phyloP scores from a whole-genome alignment of 495 filamentous ascomycete species.

The Neurospora tetrasperma region DNA sequence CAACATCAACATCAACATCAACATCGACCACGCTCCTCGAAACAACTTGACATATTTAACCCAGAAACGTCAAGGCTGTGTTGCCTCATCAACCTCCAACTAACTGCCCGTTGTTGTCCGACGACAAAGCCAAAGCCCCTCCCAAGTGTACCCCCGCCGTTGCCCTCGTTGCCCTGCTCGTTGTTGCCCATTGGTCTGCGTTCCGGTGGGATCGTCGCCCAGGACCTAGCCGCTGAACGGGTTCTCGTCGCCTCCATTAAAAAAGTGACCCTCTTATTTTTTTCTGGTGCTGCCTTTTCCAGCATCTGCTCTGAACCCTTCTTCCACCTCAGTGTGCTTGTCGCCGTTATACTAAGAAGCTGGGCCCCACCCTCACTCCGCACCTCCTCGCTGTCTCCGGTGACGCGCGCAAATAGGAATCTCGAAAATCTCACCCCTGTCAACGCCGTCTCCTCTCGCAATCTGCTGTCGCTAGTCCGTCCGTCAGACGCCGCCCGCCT shows the following conservation, averaged over 20 bases:
- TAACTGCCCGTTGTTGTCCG: neutral
- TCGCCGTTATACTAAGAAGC: neutral
- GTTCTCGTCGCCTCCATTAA: neutral
- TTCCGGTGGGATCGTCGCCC: neutral
- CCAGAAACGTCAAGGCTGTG: neutral
- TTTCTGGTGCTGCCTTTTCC: neutral
- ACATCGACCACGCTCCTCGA: neutral
- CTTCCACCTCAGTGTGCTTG: neutral
- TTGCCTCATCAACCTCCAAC: neutral
- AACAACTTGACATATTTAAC: neutral
- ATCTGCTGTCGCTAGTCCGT: constrained; percentile 5
- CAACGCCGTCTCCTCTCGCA: constrained; percentile 7
- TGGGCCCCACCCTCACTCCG: constrained; percentile 8
- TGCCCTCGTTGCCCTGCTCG: neutral
- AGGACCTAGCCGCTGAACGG: neutral
- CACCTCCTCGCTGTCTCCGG: constrained; percentile 4
- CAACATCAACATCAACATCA: neutral
- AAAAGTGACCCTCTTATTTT: neutral
- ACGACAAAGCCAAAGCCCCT: neutral
- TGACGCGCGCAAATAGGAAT: constrained; percentile 17
- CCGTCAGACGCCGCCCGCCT: constrained; percentile 5
- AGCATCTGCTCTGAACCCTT: neutral
- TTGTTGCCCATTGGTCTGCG: neutral
- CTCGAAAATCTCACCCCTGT: constrained; percentile 11
- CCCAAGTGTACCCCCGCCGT: neutral